phyloP scores from a whole-genome alignment of 768 basidiomycete species.

The Lactifluus volemus region DNA sequence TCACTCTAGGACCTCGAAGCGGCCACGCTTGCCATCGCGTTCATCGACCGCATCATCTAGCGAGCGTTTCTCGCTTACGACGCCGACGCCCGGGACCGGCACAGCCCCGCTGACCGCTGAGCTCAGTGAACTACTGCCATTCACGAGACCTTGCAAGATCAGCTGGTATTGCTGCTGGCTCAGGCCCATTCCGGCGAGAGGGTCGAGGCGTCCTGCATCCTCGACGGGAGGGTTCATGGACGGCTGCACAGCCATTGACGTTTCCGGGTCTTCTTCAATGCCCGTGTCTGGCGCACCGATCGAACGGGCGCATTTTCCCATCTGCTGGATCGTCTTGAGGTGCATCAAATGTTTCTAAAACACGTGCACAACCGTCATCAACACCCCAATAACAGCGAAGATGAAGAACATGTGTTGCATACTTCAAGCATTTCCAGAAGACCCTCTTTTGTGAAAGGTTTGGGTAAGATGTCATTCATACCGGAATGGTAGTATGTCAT shows the following conservation, averaged over 20 bases:
- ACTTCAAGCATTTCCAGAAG: constrained; percentile 90
- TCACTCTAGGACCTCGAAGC: constrained; percentile 34
- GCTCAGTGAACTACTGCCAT: constrained; percentile 34
- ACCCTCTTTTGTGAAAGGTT: constrained; percentile 94
- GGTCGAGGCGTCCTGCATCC: constrained; percentile 44
- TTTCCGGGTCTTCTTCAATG: constrained; percentile 37
- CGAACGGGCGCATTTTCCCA: constrained; percentile 18
- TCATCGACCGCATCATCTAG: constrained; percentile 26
- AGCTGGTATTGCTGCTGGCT: constrained; percentile 81
- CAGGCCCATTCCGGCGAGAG: constrained; percentile 80
- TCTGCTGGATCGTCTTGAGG: constrained; percentile 20
- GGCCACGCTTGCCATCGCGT: constrained; percentile 32
- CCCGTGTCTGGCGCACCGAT: constrained; percentile 12
- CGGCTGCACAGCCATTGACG: constrained; percentile 28
- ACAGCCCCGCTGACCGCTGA: neutral
- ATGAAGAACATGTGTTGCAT: constrained; percentile 15
- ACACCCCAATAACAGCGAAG: neutral
- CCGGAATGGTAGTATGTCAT: constrained; percentile 85
- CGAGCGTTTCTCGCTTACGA: constrained; percentile 19
- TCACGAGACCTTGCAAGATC: constrained; percentile 67
- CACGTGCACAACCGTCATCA: constrained; percentile 5
- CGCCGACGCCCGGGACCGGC: constrained; percentile 29
- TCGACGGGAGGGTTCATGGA: constrained; percentile 15
- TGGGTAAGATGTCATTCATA: constrained; percentile 96
- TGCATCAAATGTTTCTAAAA: constrained; percentile 21